Percentiles rank a stretch among this genome's conserved stretches.
Evolutionary conservation across 768 basidiomycete genomes (phyloP).

Genomic region (Pleurotus sapidus): DNA sequence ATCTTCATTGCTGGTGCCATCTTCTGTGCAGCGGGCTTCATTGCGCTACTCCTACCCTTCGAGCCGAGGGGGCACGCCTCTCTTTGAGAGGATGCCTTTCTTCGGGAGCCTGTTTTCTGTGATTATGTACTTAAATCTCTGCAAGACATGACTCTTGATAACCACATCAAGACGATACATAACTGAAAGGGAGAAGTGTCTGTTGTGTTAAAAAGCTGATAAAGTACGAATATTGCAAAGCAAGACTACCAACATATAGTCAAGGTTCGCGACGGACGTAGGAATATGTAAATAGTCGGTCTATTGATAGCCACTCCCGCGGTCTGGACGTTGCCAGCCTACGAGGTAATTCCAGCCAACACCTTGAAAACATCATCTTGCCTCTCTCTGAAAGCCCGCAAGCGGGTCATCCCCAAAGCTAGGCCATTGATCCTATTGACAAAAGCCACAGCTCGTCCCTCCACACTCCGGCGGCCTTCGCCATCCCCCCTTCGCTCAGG

Average conservation of each 20-base stretch:
- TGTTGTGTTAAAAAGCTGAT: too few relatives aligned
- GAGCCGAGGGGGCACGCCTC: conserved; percentile 57
- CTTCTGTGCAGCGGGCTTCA: conserved; percentile 46
- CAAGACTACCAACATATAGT: too few relatives aligned
- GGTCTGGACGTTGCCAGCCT: not conserved
- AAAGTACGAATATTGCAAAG: too few relatives aligned
- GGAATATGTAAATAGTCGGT: too few relatives aligned
- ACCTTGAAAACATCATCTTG: conserved; percentile 72
- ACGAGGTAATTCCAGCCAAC: conserved; percentile 44
- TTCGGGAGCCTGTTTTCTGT: too few relatives aligned
- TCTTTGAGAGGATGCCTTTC: conserved; percentile 22
- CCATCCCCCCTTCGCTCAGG: conserved; percentile 19
- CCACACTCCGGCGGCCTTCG: conserved; percentile 46
- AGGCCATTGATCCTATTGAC: conserved; percentile 76
- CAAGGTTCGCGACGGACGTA: too few relatives aligned
- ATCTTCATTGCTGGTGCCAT: conserved; percentile 53
- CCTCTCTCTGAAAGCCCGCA: conserved; percentile 70
- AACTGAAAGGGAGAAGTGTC: too few relatives aligned
- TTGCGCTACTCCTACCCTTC: conserved; percentile 51
- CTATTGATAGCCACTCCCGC: too few relatives aligned
- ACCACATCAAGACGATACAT: too few relatives aligned
- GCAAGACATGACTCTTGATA: too few relatives aligned
- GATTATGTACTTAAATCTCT: too few relatives aligned
- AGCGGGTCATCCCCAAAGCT: conserved; percentile 64
- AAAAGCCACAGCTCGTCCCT: conserved; percentile 68